Evolutionary conservation across 2,329 filamentous ascomycete genomes (phyloP).

Genomic region (Trichoderma afroharzianum): DNA sequence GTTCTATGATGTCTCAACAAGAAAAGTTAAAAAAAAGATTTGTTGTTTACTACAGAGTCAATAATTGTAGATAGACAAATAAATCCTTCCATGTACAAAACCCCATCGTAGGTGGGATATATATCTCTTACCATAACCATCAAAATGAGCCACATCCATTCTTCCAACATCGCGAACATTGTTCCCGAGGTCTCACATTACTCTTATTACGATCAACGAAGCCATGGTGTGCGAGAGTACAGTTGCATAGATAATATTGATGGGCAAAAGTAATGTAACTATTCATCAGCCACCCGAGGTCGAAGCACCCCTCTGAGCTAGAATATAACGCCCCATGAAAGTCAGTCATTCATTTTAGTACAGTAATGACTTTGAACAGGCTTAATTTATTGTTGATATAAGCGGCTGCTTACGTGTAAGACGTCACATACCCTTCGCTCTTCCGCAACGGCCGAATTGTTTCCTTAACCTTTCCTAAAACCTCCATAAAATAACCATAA

Average conservation of each 20-base stretch:
- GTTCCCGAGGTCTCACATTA: neutral
- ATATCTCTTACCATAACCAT: neutral
- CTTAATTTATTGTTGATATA: neutral
- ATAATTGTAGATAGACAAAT: neutral
- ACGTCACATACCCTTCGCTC: neutral
- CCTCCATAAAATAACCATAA: no score
- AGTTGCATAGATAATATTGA: neutral
- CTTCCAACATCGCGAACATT: neutral
- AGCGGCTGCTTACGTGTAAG: neutral
- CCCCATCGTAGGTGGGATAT: neutral
- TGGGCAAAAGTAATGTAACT: neutral
- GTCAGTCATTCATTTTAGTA: neutral
- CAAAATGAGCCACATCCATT: neutral
- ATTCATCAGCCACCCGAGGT: neutral
- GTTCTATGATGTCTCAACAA: neutral
- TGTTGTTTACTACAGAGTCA: neutral
- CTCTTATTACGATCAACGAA: neutral
- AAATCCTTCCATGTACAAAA: neutral
- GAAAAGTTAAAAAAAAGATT: neutral
- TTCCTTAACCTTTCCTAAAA: neutral
- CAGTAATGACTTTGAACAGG: neutral
- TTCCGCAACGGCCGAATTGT: neutral
- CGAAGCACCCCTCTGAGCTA: neutral
- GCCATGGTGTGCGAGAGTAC: neutral
- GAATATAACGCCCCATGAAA: neutral